Evolutionary conservation across 202 grass and related monocot species (phyloP).

Genomic region (Eragrostis tef): DNA sequence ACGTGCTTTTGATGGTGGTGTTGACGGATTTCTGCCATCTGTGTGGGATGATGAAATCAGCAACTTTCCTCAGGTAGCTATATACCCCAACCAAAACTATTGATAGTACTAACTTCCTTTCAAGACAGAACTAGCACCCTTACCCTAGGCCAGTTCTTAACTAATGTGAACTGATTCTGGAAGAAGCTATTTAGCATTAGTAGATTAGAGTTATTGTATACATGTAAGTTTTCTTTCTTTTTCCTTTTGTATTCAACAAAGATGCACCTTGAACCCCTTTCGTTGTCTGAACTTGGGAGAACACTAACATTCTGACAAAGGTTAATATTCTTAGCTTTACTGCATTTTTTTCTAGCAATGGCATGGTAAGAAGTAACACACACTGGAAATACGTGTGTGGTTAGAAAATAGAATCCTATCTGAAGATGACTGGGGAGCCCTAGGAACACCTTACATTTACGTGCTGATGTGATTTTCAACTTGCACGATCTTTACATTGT

Average conservation of each 20-base stretch:
- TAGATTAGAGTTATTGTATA: too few relatives aligned
- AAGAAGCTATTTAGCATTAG: slow-evolving; percentile 6
- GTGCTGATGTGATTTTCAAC: background rate
- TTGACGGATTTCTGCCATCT: slow-evolving; percentile 83
- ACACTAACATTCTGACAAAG: slow-evolving; percentile 17
- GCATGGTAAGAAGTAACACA: background rate
- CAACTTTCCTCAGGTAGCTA: slow-evolving; percentile 90
- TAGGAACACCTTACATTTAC: slow-evolving; percentile 18
- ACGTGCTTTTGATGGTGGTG: slow-evolving; percentile 82
- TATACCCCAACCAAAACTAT: background rate
- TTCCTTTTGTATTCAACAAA: background rate
- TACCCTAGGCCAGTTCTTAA: slow-evolving; percentile 6
- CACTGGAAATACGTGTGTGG: background rate
- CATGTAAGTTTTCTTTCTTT: too few relatives aligned
- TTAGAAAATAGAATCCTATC: slow-evolving; percentile 24
- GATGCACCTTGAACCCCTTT: background rate
- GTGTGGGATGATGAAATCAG: slow-evolving; percentile 88
- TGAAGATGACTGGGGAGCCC: background rate
- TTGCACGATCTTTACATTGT: slow-evolving; percentile 26
- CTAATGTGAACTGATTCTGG: background rate
- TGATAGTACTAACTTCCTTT: slow-evolving; percentile 1
- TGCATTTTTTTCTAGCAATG: slow-evolving; percentile 11
- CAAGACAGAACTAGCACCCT: slow-evolving; percentile 1
- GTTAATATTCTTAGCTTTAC: background rate
- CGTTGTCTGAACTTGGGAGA: background rate